A percentile compares a stretch with the other conserved stretches of the same genome.
Conservation (phyloP, 164 flowering plant species). For the Stephania yunnanensis region DNA sequence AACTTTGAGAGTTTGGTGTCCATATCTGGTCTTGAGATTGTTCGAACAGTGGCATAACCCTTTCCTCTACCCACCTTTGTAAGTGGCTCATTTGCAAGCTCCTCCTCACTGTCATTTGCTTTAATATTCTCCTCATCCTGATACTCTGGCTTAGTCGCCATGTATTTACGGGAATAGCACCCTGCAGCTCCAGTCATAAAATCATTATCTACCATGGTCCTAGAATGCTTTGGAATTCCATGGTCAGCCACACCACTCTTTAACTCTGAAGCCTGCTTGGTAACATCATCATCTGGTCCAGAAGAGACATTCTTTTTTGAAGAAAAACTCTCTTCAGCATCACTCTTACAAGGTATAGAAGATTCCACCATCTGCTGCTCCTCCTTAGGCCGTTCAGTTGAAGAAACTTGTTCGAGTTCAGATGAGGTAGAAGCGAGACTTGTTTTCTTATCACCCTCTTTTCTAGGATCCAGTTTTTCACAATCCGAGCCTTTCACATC, state of each 20-base stretch:
- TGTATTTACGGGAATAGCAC: conserved; percentile 14
- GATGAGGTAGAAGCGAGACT: conserved; percentile 15
- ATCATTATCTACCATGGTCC: conserved; percentile 7
- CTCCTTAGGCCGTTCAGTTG: background rate
- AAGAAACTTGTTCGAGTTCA: conserved; percentile 13
- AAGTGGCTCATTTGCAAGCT: conserved; percentile 4
- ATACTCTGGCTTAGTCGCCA: conserved; percentile 19
- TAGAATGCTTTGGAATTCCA: conserved; percentile 13
- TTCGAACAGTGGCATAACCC: background rate
- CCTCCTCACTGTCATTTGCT: conserved; percentile 20
- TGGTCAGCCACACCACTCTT: conserved; percentile 19
- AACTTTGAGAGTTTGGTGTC: conserved; percentile 10
- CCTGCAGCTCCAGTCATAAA: conserved; percentile 18
- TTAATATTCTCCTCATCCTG: conserved; percentile 25
- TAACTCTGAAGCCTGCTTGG: conserved; percentile 17
- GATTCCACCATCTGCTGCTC: conserved; percentile 15
- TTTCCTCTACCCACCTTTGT: conserved; percentile 12
- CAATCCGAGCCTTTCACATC: conserved; percentile 20
- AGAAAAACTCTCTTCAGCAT: conserved; percentile 17
- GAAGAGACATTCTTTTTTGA: conserved; percentile 4
- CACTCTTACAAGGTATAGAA: conserved; percentile 14
- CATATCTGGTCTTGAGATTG: conserved; percentile 7
- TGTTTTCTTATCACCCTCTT: conserved; percentile 13
- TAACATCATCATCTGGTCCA: conserved; percentile 11
- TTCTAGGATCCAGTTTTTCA: conserved; percentile 9